phyloP scores from a whole-genome alignment of 768 basidiomycete genomes.

The Rhodocollybia butyracea region DNA sequence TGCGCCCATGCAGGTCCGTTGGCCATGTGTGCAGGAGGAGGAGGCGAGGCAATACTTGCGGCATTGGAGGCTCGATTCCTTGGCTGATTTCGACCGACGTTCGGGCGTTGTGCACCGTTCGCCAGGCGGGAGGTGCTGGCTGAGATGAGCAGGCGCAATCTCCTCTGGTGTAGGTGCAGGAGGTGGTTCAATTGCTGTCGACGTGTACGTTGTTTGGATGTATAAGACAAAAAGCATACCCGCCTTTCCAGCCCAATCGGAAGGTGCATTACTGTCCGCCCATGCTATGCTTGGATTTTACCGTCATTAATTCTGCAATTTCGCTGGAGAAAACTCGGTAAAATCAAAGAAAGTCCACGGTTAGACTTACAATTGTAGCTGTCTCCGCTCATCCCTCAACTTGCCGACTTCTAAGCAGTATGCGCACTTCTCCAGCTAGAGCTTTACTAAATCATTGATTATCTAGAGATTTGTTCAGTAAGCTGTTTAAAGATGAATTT shows the following conservation, averaged over 20 bases:
- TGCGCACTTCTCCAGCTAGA: conserved; percentile 74
- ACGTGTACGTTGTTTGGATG: neutral
- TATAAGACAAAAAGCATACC: conserved; percentile 11
- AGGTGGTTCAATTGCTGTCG: conserved; percentile 10
- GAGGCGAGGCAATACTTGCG: conserved; percentile 38
- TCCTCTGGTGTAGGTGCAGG: conserved; percentile 25
- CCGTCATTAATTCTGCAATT: conserved; percentile 79
- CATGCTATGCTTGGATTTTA: conserved; percentile 79
- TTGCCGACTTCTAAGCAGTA: conserved; percentile 80
- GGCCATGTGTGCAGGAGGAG: conserved; percentile 41
- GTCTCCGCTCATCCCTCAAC: conserved; percentile 70
- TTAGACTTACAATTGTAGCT: conserved; percentile 67
- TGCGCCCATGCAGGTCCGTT: conserved; percentile 76
- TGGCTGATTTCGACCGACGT: conserved; percentile 44
- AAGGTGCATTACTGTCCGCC: conserved; percentile 69
- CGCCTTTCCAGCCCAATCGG: conserved; percentile 70
- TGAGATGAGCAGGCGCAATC: conserved; percentile 40
- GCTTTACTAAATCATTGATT: conserved; percentile 87
- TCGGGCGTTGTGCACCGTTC: conserved; percentile 63
- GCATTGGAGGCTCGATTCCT: conserved; percentile 35
- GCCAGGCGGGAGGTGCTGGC: conserved; percentile 70
- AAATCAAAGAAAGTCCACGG: neutral
- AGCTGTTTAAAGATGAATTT: neutral
- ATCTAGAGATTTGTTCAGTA: conserved; percentile 29
- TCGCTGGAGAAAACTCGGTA: conserved; percentile 43